Conservation (phyloP, 352 stramenopile genomes). For the Thalassiosira livingstoniorum region DNA sequence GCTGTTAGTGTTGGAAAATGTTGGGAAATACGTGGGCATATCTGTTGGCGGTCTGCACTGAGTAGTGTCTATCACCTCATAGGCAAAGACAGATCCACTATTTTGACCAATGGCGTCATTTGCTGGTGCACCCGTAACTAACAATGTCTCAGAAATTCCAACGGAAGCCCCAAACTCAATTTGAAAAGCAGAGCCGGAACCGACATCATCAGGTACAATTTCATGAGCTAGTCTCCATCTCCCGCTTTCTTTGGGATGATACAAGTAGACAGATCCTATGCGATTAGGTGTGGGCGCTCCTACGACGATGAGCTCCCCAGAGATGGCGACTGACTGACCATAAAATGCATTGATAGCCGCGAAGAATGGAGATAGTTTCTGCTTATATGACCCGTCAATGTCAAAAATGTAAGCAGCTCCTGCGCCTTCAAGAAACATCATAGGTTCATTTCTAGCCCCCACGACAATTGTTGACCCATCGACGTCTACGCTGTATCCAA, state of each 20-base stretch:
- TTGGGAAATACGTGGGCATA: too few species aligned
- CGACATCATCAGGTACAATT: background rate
- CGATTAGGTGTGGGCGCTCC: background rate
- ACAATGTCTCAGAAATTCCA: background rate
- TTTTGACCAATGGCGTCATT: too few species aligned
- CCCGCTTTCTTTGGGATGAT: background rate
- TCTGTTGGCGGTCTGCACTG: too few species aligned
- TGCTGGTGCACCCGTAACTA: background rate
- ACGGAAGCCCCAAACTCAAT: background rate
- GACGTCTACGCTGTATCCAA: constrained; percentile 38
- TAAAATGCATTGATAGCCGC: background rate
- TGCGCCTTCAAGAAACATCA: too few species aligned
- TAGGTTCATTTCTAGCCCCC: constrained; percentile 11
- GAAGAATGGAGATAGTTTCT: background rate
- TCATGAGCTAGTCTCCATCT: background rate
- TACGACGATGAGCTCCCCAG: background rate
- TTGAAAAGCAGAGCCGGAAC: background rate
- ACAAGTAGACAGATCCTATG: background rate
- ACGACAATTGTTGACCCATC: constrained; percentile 25
- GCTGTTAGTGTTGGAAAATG: too few species aligned
- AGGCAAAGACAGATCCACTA: too few species aligned
- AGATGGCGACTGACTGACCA: background rate
- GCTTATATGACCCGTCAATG: too few species aligned
- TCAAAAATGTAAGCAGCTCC: background rate
- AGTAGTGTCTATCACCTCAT: too few species aligned